Evolutionary conservation across 306 rosid species (phyloP), one percentile per base, ranked within the genome.

Genomic region (Abrus precatorius): DNA sequence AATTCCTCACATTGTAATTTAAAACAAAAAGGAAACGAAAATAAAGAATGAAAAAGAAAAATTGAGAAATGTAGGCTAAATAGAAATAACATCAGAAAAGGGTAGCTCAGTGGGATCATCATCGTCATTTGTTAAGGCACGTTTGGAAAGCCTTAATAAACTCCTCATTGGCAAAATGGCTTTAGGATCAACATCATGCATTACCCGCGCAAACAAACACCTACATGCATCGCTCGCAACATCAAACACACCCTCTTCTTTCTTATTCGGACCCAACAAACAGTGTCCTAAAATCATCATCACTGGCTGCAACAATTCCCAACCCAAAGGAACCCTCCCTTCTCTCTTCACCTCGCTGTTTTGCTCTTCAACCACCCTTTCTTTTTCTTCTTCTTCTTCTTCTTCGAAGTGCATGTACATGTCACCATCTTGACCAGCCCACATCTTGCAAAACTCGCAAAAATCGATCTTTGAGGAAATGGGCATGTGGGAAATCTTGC

Each of bases 141-240:
- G 20, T 20, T 20, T 20, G 1, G 82, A 81, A 50, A 87, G 85
- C 79, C 86, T 86, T 6, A 95, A 63, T 82, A 95, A 47, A 41
- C 97, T 93, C 14, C 89, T 83, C 1, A 85, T 82, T 1, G 93
- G 94, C 72, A 95, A 73, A 82, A 95, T 90, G 1, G 94, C 94
- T 34, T 80, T 83, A 0, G 95, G 85, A 72, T 91, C 70, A 1
- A 88, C 87, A 74, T 95, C 97, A 78, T 93, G 94, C 89, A 89
- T 53, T 0, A 92, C 87, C 73, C 97, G 82, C 0, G 80, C 89
- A 59, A 91, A 84, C 75, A 95, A 78, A 70, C 87, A 77, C 66
- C 87, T 83, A 34, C 91, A 89, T 0, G 99, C 93, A 0, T 75
- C 93, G 59, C 64, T 73, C 0, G 89, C 89, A 0, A 76, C 85